Base-by-base conservation (phyloP, 331 rosid genomes). In the Rosa hybrid region DNA sequence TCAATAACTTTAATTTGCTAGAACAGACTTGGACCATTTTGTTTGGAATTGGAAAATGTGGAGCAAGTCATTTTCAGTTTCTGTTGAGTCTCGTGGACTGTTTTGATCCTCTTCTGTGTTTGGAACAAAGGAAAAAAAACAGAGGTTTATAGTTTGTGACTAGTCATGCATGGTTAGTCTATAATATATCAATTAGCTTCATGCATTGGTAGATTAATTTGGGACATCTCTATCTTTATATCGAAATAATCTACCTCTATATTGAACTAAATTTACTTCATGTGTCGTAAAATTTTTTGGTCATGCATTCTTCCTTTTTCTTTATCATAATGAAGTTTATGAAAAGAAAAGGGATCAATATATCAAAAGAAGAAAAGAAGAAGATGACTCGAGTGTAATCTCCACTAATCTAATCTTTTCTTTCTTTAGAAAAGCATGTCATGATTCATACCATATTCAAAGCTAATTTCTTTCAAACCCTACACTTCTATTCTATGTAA, bases 401-500 rank as follows among this genome's bases (percentile, higher is more conserved):
- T 67, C 71, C 71, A 67, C 45, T 67, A 39, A 38, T 65, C 8
- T 65, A 4, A 27, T 64, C 20, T 64, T 30, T 27, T 30, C 0
- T 64, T 64, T 27, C 44, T 64, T 64, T 64, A 64, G n/a, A 7
- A 64, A 64, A 64, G 70, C n/a, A 5, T 64, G 70, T 63, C 70
- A 64, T 64, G 70, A 64, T 64, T 64, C 69, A 64, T 64, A 30
- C 20, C 69, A 64, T 27, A 4, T 25, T 25, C 8, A 62, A 62
- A 64, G 63, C 68, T 25, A 64, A 30, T 64, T 14, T 27, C 10
- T 14, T 23, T 64, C 20, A 14, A 64, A 27, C 70, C 70, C 44
- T 27, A 64, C n/a, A 64, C 39, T 27, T 64, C 4, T 63, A 13
- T 64, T 64, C 17, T 30, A 14, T 25, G 44, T 64, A 64, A 30